phyloP scores from a whole-genome alignment of 2,329 filamentous ascomycete species.

The Pseudocercospora crystallina region DNA sequence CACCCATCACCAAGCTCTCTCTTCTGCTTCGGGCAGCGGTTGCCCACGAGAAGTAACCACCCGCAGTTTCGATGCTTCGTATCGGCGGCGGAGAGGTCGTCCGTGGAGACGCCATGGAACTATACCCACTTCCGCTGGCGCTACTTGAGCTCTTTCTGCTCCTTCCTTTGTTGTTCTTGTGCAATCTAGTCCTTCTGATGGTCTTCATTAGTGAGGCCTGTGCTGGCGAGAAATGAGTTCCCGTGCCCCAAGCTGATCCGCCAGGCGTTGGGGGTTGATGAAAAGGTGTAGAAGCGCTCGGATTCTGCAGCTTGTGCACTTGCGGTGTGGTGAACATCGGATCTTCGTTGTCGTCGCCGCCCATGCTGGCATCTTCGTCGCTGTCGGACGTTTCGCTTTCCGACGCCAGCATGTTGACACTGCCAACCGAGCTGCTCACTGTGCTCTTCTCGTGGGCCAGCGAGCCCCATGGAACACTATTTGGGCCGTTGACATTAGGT shows the following conservation, averaged over 20 bases:
- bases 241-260: constrained; percentile 36
- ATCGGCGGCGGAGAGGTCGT: constrained; percentile 74
- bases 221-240: constrained; percentile 30
- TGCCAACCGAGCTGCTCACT: constrained; percentile 79
- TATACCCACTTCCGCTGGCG: constrained; percentile 66
- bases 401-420: constrained; percentile 74
- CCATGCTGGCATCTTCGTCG: constrained; percentile 54
- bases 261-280: constrained; percentile 48
- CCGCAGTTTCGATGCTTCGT: constrained; percentile 54
- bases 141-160: constrained; percentile 65
- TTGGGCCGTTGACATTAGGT: constrained; percentile 51
- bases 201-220: constrained; percentile 67
- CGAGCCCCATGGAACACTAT: constrained; percentile 21
- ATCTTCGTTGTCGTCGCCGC: constrained; percentile 57
- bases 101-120: constrained; percentile 65
- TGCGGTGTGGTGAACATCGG: constrained; percentile 82
- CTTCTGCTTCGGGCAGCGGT: constrained; percentile 57
- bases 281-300: constrained; percentile 47
- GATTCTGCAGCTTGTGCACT: constrained; percentile 58
- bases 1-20: constrained; percentile 87
- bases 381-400: constrained; percentile 73
- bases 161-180: constrained; percentile 44
- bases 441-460: constrained; percentile 62
- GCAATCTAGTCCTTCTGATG: constrained; percentile 65
- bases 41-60: constrained; percentile 36